A percentile compares a stretch with the other conserved stretches of the same genome.
These are phyloP conservation scores for Pestalotiopsis sp. DNA, from an alignment of 2,329 filamentous ascomycete genomes.

Conservation along the genomic window DNA sequence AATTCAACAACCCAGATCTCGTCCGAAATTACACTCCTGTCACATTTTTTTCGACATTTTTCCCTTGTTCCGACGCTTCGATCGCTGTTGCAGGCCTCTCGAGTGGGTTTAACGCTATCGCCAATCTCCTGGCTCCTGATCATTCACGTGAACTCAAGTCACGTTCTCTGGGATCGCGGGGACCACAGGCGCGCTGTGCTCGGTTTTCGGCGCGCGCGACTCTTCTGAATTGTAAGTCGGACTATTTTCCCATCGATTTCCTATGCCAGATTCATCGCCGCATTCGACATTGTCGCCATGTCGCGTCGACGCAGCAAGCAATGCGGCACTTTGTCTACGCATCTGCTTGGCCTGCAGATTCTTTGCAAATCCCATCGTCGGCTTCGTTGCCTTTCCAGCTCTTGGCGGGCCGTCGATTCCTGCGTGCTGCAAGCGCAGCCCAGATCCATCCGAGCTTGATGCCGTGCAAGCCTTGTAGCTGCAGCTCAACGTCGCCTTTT, in stretches of 20 bases:
- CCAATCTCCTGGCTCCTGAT: conserved; percentile 4
- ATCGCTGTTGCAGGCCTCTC: background rate
- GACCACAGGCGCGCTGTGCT: conserved; percentile 9
- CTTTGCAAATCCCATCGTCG: background rate
- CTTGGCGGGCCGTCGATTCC: background rate
- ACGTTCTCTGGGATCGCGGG: conserved; percentile 13
- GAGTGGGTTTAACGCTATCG: conserved; percentile 10
- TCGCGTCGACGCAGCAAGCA: background rate
- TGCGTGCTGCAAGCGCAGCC: background rate
- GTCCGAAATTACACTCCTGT: background rate
- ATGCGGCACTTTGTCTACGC: background rate
- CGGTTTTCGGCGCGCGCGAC: background rate
- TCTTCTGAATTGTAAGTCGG: background rate
- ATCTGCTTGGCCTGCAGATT: background rate
- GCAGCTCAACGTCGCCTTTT: background rate
- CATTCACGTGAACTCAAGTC: conserved; percentile 14
- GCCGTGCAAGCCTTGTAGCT: conserved; percentile 5
- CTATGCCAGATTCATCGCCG: background rate
- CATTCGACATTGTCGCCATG: background rate
- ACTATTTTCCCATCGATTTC: background rate
- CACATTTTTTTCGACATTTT: background rate
- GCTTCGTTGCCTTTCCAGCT: background rate
- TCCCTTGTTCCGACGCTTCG: background rate
- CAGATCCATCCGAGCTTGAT: background rate
- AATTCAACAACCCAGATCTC: background rate